Conservation (phyloP, 2,329 filamentous ascomycete genomes). For the Exserohilum turcica region DNA sequence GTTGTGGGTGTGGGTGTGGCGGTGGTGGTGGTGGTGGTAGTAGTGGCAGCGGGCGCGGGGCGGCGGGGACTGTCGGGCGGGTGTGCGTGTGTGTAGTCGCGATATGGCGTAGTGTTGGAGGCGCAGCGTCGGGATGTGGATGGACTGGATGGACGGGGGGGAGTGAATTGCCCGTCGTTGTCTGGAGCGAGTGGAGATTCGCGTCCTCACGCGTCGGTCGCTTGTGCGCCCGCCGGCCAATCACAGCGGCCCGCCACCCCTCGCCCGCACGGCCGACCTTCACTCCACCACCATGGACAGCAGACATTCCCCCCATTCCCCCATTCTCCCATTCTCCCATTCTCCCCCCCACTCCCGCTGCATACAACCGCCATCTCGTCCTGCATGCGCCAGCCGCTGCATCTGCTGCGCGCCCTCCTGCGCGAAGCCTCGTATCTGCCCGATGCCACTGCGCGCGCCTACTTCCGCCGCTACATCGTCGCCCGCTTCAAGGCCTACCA, state of each 20-base stretch:
- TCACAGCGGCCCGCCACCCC: too few relatives aligned
- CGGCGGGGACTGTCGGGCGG: conserved; percentile 3
- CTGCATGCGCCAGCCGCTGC: conserved; percentile 40
- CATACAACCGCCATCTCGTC: too few relatives aligned
- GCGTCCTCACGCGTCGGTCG: conserved; percentile 30
- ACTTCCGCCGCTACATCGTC: conserved; percentile 56
- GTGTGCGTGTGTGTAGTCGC: background rate
- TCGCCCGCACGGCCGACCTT: too few relatives aligned
- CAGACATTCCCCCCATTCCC: too few relatives aligned
- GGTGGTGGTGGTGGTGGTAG: background rate
- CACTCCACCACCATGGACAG: too few relatives aligned
- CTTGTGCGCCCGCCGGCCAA: conserved; percentile 29
- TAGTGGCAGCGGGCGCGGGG: conserved; percentile 2
- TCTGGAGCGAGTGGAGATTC: conserved; percentile 27
- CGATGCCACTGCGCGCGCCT: conserved; percentile 58
- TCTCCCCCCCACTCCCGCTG: too few relatives aligned
- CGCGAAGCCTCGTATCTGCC: conserved; percentile 66
- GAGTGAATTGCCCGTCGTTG: conserved; percentile 24
- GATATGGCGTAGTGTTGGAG: too few relatives aligned
- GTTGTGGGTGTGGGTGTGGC: background rate
- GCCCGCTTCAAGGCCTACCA: conserved; percentile 55
- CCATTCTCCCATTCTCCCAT: too few relatives aligned
- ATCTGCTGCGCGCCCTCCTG: conserved; percentile 61
- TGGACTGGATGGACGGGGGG: too few relatives aligned
- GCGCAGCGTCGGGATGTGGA: conserved; percentile 1